phyloP scores from a whole-genome alignment of 768 basidiomycete genomes.

The Cubamyces lactineus region DNA sequence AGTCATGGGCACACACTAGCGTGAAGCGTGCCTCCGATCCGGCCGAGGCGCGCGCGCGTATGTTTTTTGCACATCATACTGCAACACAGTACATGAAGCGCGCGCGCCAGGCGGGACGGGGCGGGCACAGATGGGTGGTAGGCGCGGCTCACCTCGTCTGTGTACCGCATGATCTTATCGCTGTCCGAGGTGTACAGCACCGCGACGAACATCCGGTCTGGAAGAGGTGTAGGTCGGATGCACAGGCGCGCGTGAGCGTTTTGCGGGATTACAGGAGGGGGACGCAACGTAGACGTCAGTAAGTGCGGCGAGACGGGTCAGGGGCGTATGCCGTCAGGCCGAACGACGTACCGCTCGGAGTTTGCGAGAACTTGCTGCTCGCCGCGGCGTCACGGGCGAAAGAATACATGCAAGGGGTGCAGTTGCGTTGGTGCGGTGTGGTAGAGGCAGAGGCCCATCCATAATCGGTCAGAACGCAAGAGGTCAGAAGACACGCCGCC shows the following conservation, averaged over 20 bases:
- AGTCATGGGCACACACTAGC: neutral
- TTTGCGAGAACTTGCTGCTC: constrained; percentile 72
- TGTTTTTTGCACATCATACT: no score
- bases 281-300: neutral
- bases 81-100: no score
- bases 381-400: neutral
- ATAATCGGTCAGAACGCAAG: no score
- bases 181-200: constrained; percentile 77
- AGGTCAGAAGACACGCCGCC: constrained; percentile 10
- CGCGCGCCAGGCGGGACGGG: neutral
- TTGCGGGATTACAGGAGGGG: constrained; percentile 1
- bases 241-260: neutral
- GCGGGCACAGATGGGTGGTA: neutral
- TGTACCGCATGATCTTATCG: constrained; percentile 80
- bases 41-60: constrained; percentile 19
- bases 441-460: no score
- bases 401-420: no score
- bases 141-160: constrained; percentile 60
- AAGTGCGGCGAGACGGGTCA: constrained; percentile 2
- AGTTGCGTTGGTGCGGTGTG: no score
- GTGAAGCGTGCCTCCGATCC: constrained; percentile 25
- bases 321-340: neutral
- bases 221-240: neutral
- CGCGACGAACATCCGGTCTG: constrained; percentile 83
- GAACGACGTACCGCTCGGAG: constrained; percentile 46